These are phyloP conservation scores for Chlorella sp. DNA, from an alignment of 139 green algal genomes.

Conservation along the genomic window DNA sequence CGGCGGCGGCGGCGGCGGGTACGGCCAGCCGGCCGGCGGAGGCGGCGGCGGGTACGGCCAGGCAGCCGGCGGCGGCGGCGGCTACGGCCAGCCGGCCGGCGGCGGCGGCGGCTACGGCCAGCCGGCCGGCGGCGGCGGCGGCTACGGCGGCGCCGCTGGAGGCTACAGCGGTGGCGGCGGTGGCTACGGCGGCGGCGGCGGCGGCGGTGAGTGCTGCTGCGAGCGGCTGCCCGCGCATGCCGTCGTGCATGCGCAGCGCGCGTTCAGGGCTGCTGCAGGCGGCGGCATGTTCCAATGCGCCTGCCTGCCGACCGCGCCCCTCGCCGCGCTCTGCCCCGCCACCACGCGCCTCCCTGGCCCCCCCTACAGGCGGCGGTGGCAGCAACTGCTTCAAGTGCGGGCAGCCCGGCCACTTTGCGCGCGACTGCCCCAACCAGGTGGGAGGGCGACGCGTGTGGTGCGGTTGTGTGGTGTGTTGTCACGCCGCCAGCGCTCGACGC, in stretches of 20 bases:
- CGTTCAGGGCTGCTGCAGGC: not conserved
- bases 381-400: no score
- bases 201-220: not conserved
- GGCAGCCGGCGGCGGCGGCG: no score
- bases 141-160: not conserved
- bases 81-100: not conserved
- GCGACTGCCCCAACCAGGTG: no score
- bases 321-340: no score
- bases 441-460: no score
- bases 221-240: not conserved
- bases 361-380: not conserved
- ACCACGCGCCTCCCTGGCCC: no score
- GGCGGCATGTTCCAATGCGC: not conserved
- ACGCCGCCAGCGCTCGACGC: no score
- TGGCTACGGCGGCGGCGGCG: not conserved
- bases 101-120: slow-evolving; percentile 1
- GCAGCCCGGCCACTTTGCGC: no score
- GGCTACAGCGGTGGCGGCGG: not conserved
- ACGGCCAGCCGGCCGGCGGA: not conserved
- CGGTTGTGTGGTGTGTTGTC: no score
- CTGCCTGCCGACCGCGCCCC: no score
- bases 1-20: not conserved
- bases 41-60: not conserved
- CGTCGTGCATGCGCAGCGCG: not conserved
- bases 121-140: no score